Evolutionary conservation across 345 rosid genomes (phyloP).

Genomic region (Iberis pinnata): DNA sequence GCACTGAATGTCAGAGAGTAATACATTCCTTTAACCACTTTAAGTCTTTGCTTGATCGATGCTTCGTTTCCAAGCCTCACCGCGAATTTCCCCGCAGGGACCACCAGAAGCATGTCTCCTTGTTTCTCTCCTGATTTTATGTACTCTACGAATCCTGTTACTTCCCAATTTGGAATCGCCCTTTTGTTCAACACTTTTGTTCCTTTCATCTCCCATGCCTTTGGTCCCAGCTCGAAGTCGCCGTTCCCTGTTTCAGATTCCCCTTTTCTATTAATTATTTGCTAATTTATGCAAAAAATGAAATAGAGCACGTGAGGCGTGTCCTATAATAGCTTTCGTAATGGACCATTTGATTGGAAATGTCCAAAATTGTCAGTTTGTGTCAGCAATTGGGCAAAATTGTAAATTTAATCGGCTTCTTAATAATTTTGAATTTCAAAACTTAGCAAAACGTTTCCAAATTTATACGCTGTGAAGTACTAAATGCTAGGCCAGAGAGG

Average conservation of each 20-base stretch:
- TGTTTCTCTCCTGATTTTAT: constrained; percentile 84
- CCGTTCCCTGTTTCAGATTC: constrained; percentile 52
- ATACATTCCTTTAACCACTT: constrained; percentile 46
- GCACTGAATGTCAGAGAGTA: constrained; percentile 79
- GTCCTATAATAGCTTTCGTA: constrained; percentile 17
- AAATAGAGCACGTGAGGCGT: constrained; percentile 19
- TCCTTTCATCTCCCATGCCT: constrained; percentile 53
- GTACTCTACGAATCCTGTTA: constrained; percentile 75
- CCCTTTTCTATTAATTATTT: too few species aligned
- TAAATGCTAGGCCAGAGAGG: neutral
- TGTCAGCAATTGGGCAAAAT: neutral
- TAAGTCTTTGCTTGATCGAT: constrained; percentile 59
- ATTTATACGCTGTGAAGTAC: too few species aligned
- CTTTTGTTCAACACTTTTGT: constrained; percentile 40
- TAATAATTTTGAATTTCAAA: neutral
- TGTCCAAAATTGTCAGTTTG: constrained; percentile 23
- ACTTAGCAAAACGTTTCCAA: too few species aligned
- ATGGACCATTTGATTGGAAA: constrained; percentile 20
- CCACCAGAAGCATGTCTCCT: constrained; percentile 89
- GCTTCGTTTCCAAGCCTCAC: constrained; percentile 88
- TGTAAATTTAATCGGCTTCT: neutral
- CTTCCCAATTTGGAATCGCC: constrained; percentile 72
- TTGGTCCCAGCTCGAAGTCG: constrained; percentile 71
- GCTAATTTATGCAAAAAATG: neutral
- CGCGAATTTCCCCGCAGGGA: constrained; percentile 73